Conservation (phyloP, 208 protist genomes). For the Acanthamoeba royreba region DNA sequence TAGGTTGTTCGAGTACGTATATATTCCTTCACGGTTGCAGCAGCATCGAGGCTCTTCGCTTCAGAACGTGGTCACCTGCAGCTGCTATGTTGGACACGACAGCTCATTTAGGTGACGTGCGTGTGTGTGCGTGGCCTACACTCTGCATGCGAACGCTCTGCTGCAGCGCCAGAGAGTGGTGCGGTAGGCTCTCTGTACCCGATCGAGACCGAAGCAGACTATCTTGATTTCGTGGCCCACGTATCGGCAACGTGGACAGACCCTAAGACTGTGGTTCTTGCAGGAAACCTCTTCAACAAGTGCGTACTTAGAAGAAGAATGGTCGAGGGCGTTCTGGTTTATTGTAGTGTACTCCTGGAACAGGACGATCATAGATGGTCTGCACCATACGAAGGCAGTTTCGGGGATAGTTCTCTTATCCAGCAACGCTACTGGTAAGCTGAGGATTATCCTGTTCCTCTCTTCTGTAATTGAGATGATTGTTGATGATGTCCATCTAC, state of each 20-base stretch:
- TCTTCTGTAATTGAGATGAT: not conserved
- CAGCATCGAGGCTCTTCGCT: not conserved
- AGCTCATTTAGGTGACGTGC: not conserved
- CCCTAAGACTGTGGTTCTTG: constrained; percentile 2
- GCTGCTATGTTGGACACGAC: not conserved
- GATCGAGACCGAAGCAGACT: not conserved
- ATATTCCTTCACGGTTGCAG: not conserved
- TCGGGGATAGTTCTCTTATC: not conserved
- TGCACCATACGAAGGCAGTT: not conserved
- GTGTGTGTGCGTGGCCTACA: no score
- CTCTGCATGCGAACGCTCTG: no score
- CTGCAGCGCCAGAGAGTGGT: not conserved
- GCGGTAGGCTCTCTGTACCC: not conserved
- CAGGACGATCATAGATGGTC: not conserved
- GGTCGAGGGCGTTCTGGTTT: no score
- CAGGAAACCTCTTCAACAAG: constrained; percentile 24
- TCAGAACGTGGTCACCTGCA: no score
- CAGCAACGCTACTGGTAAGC: not conserved
- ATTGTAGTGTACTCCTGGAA: no score
- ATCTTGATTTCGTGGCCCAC: not conserved
- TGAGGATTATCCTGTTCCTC: not conserved
- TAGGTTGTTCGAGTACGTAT: not conserved
- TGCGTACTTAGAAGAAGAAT: no score
- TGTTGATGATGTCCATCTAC: no score
- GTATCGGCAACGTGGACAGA: not conserved